These are phyloP conservation scores for Balamuthia mandrillaris DNA, from an alignment of 208 protist species.

Conservation along the genomic window DNA sequence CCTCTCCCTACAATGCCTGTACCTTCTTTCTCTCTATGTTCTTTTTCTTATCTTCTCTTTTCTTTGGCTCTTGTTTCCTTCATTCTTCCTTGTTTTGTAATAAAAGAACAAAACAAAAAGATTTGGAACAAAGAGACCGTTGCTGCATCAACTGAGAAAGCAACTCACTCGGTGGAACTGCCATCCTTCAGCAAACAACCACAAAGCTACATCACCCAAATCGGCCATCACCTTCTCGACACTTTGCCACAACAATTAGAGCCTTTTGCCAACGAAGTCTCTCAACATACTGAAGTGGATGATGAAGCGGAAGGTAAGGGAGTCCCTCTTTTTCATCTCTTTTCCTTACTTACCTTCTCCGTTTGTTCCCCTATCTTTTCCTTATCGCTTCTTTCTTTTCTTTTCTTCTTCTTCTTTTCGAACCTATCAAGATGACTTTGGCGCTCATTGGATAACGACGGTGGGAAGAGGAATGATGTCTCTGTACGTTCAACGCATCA, in stretches of 20 bases:
- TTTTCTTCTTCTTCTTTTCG: not conserved
- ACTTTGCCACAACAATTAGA: constrained; percentile 16
- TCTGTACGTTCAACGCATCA: constrained; percentile 26
- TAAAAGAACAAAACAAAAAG: not conserved
- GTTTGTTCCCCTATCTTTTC: too few relatives aligned
- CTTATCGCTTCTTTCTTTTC: too few relatives aligned
- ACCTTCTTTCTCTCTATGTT: not conserved
- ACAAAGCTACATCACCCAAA: not conserved
- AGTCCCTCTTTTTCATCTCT: not conserved
- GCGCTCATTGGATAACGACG: not conserved
- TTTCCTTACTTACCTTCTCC: not conserved
- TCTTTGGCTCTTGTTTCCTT: not conserved
- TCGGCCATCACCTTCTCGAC: constrained; percentile 29
- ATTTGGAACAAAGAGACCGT: too few relatives aligned
- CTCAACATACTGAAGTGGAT: not conserved
- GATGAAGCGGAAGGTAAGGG: not conserved
- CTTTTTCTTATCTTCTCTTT: not conserved
- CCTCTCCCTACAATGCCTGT: not conserved
- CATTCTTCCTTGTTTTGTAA: not conserved
- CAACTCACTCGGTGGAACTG: too few relatives aligned
- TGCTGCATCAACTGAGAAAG: too few relatives aligned
- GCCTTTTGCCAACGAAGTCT: not conserved
- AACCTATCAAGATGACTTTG: not conserved
- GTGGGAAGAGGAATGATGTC: constrained; percentile 8
- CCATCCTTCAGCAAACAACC: constrained; percentile 20